Base-by-base conservation (phyloP, 208 protist species). In the Leptomonas pyrrhocoris region DNA sequence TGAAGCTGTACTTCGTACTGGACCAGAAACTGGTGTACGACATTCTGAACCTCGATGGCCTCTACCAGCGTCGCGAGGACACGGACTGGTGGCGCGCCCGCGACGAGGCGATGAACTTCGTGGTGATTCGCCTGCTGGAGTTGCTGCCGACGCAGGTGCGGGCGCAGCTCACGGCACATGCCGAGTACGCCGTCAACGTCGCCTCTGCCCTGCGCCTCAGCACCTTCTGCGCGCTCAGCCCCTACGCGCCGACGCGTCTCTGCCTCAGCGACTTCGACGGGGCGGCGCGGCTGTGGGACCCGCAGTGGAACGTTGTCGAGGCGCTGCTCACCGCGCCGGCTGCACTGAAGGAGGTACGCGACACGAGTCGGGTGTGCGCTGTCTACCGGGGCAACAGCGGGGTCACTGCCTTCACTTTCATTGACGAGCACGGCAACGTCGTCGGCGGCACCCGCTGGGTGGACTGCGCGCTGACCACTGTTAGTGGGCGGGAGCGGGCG, bases 231-330 rank as follows among this genome's bases (percentile, higher is more conserved):
- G 66, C 79, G 0, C 64, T 90, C 27, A 88, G 88, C 6, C 82
- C 88, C 0, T 96, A 94, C 68, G 73, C 90, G 25, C 61, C 73
- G 5, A 96, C 91, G 13, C 62, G 74, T 8, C 70, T 96, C 31
- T 56, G 64, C 53, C 59, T 94, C 36, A 81, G 84, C 28, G 76
- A 73, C 61, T 96, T 83, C 61, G 74, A 80, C 53, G 75, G 77
- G 0, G 72, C 77, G 4, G 72, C 74, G 57, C 76, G 84, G 7
- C 58, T 78, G 54, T 96, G 91, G 91, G 82, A 94, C 31, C 81
- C 84, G 23, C 79, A 90, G 64, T 94, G 88, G 87, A 96, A 96
- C 75, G 65, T 93, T 16, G 88, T 94, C 28, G 91, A 96, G 76
- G 88, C 91, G 30, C 76, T 95, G n/a, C 71, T 73, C 12, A 23